Evolutionary conservation across 2,329 filamentous ascomycete species (phyloP).

Genomic region (Colletotrichum lindemuthianum): DNA sequence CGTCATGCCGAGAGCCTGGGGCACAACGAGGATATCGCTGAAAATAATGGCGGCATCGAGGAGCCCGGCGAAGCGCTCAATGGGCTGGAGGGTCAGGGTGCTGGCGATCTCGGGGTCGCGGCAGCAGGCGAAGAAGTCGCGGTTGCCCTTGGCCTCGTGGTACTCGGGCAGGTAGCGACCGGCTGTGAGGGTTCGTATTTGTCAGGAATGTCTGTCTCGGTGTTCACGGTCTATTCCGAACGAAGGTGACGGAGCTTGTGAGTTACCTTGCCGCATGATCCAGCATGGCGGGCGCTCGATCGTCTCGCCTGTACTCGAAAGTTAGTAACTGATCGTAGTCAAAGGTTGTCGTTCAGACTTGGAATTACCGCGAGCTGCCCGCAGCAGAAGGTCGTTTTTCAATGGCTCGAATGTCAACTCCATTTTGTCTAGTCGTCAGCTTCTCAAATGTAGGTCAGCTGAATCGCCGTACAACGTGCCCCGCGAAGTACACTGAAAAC

Average conservation of each 20-base stretch:
- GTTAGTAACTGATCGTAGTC: conserved; percentile 32
- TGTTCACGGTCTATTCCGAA: conserved; percentile 1
- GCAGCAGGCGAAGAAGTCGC: conserved; percentile 98
- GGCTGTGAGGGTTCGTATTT: conserved; percentile 62
- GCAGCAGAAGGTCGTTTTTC: conserved; percentile 91
- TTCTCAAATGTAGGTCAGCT: conserved; percentile 17
- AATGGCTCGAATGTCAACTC: conserved; percentile 80
- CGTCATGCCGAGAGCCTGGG: conserved; percentile 97
- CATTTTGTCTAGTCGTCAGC: conserved; percentile 59
- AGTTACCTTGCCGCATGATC: conserved; percentile 97
- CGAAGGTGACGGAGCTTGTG: background rate
- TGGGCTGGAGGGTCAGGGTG: conserved; percentile 91
- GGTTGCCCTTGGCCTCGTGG: conserved; percentile 88
- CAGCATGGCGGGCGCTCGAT: conserved; percentile 95
- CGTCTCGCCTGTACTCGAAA: conserved; percentile 73
- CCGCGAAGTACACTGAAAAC: conserved; percentile 28
- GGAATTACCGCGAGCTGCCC: conserved; percentile 82
- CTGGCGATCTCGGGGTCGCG: conserved; percentile 92
- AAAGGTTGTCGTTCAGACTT: background rate
- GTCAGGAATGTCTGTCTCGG: conserved; percentile 12
- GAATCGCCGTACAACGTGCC: conserved; percentile 20
- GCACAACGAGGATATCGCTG: conserved; percentile 97
- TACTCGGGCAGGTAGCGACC: conserved; percentile 98
- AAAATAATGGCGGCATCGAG: conserved; percentile 99
- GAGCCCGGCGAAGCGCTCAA: conserved; percentile 89